phyloP scores from a whole-genome alignment of 2,329 filamentous ascomycete species.

The Xylaria sp. region DNA sequence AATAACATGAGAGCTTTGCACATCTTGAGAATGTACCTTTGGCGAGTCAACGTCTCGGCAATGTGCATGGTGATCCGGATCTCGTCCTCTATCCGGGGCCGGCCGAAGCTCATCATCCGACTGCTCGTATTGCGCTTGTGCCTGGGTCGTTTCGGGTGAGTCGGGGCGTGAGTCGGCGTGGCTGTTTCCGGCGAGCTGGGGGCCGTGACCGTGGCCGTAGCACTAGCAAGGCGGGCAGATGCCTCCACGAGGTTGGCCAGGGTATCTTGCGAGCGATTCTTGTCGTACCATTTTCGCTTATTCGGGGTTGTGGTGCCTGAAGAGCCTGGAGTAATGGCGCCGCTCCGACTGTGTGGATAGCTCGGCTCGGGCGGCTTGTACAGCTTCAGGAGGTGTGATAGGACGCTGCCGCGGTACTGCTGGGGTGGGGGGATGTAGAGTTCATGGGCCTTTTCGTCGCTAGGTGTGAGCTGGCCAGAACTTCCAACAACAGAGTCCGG shows the following conservation, averaged over 20 bases:
- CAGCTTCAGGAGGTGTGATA: conserved; percentile 50
- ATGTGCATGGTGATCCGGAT: conserved; percentile 55
- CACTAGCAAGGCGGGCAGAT: conserved; percentile 46
- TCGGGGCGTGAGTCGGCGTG: not conserved
- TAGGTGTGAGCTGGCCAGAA: conserved; percentile 33
- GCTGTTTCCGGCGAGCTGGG: conserved; percentile 3
- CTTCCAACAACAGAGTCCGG: conserved; percentile 12
- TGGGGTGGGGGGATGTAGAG: conserved; percentile 45
- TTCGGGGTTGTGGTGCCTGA: conserved; percentile 48
- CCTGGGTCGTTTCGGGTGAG: conserved; percentile 39
- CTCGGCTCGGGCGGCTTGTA: conserved; percentile 44
- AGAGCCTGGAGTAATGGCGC: conserved; percentile 39
- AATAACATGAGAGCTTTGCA: conserved; percentile 88
- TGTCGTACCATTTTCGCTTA: conserved; percentile 52
- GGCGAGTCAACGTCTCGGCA: conserved; percentile 72
- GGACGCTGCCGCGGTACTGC: conserved; percentile 48
- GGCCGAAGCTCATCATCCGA: conserved; percentile 41
- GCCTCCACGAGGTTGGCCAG: conserved; percentile 51
- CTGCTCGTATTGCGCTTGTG: conserved; percentile 43
- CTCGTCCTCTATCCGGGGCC: conserved; percentile 48
- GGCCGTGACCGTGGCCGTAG: conserved; percentile 21
- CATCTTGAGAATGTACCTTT: conserved; percentile 81
- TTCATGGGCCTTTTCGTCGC: conserved; percentile 44
- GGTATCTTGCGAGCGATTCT: conserved; percentile 50
- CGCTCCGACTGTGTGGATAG: conserved; percentile 32